Evolutionary conservation across 495 filamentous ascomycete genomes (phyloP).

Genomic region (Hypoxylon intermedium): DNA sequence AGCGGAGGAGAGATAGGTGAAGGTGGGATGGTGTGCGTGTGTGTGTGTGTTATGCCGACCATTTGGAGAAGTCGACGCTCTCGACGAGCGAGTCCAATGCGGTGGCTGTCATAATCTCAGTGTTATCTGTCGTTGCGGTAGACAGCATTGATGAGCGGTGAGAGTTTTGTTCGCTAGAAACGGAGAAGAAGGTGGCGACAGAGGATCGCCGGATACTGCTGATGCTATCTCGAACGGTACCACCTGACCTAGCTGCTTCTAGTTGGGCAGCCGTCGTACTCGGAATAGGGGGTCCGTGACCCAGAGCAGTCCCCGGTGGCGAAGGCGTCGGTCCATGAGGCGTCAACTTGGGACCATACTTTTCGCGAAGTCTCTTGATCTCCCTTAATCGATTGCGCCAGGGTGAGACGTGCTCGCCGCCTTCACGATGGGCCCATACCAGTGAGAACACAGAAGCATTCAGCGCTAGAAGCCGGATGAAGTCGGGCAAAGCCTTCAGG

Average conservation of each 20-base stretch:
- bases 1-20: not conserved
- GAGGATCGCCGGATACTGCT: conserved; percentile 58
- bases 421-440: conserved; percentile 81
- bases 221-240: conserved; percentile 59
- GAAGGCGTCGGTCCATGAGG: conserved; percentile 42
- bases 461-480: conserved; percentile 87
- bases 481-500: conserved; percentile 77
- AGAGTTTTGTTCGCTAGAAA: conserved; percentile 54
- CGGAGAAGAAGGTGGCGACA: conserved; percentile 63
- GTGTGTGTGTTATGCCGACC: conserved; percentile 43
- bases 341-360: conserved; percentile 52
- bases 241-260: conserved; percentile 46
- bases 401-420: conserved; percentile 84
- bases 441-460: conserved; percentile 92
- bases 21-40: not conserved
- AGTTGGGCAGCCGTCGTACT: conserved; percentile 24
- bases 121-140: conserved; percentile 56
- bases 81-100: conserved; percentile 60
- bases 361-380: conserved; percentile 81
- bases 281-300: conserved; percentile 16
- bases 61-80: conserved; percentile 67
- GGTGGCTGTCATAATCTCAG: conserved; percentile 48
- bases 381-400: conserved; percentile 88
- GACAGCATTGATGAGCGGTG: conserved; percentile 61
- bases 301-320: conserved; percentile 50